Conservation (phyloP, 129 eudicot genomes). For the Flaveria linearis region DNA sequence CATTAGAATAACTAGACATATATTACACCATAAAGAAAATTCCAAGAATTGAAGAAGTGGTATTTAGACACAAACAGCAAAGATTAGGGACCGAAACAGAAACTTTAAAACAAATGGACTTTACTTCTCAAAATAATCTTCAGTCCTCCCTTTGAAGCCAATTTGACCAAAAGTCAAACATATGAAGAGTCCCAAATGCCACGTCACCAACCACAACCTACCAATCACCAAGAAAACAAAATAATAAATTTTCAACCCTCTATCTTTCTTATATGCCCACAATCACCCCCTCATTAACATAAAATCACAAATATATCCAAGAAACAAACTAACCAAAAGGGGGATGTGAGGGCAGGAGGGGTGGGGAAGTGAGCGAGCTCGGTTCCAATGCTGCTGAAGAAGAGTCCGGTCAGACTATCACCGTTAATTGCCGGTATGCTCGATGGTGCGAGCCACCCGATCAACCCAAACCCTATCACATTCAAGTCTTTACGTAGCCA, state of each 20-base stretch:
- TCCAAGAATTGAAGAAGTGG: not conserved
- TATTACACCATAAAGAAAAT: slow-evolving; percentile 30
- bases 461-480: slow-evolving; percentile 95
- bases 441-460: slow-evolving; percentile 94
- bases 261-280: not conserved
- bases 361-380: slow-evolving; percentile 97
- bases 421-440: slow-evolving; percentile 85
- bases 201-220: slow-evolving; percentile 89
- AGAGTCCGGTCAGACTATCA: slow-evolving; percentile 75
- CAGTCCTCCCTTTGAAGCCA: slow-evolving; percentile 98
- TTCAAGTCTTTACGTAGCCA: slow-evolving; percentile 90
- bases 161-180: slow-evolving; percentile 92
- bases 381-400: slow-evolving; percentile 82
- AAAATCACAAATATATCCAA: not conserved
- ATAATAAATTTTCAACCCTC: not conserved
- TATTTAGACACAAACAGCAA: slow-evolving; percentile 30
- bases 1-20: not conserved
- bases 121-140: slow-evolving; percentile 66
- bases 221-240: slow-evolving; percentile 8
- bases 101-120: slow-evolving; percentile 24
- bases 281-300: not conserved
- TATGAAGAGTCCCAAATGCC: slow-evolving; percentile 94
- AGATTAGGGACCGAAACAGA: not conserved
- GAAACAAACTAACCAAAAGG: slow-evolving; percentile 56
- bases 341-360: slow-evolving; percentile 86